phyloP scores from a whole-genome alignment of 2,329 filamentous ascomycete genomes.

The Amylocarpus encephaloides region DNA sequence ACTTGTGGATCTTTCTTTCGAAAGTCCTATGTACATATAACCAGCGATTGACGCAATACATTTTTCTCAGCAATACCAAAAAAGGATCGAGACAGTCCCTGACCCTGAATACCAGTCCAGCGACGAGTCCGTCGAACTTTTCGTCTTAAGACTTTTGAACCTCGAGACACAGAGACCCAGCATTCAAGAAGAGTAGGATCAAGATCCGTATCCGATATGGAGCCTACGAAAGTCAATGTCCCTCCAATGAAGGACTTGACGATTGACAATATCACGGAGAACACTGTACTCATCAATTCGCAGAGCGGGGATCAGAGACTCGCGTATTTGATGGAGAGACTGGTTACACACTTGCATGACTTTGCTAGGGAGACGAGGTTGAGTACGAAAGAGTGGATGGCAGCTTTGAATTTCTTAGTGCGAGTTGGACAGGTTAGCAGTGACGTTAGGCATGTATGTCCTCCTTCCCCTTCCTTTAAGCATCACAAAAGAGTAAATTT shows the following conservation, averaged over 20 bases:
- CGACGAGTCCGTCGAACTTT: too few species aligned
- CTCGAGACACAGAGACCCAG: neutral
- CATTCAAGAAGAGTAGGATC: neutral
- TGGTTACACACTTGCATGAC: conserved; percentile 74
- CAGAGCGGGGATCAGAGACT: conserved; percentile 58
- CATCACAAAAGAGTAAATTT: neutral
- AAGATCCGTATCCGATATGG: conserved; percentile 13
- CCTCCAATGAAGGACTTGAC: conserved; percentile 63
- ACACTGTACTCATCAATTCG: conserved; percentile 69
- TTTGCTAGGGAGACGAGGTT: conserved; percentile 74
- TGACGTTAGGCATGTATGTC: conserved; percentile 62
- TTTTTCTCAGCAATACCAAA: too few species aligned
- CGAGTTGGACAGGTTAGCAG: conserved; percentile 66
- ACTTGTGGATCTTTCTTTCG: neutral
- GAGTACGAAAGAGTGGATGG: conserved; percentile 73
- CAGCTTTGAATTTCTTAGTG: conserved; percentile 64
- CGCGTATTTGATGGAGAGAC: conserved; percentile 64
- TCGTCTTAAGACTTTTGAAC: neutral
- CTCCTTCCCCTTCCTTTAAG: neutral
- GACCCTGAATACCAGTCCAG: too few species aligned
- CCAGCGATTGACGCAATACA: too few species aligned
- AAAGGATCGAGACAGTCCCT: too few species aligned
- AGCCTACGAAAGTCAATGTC: conserved; percentile 12
- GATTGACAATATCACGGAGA: conserved; percentile 74
- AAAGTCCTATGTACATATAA: too few species aligned